phyloP scores from a whole-genome alignment of 2,329 filamentous ascomycete species.

The Leptosphaerulina australis region DNA sequence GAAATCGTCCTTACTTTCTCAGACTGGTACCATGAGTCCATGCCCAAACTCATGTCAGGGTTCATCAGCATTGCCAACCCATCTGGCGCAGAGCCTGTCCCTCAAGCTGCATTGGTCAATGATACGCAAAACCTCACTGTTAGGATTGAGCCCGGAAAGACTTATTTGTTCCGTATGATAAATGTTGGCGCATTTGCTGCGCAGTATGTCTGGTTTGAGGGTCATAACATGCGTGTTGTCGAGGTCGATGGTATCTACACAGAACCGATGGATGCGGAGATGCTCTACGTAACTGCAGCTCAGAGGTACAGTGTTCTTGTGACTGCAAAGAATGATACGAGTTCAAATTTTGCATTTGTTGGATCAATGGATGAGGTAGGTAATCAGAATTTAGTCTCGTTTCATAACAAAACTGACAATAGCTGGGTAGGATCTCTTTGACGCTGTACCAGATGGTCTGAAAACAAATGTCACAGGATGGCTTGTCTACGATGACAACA shows the following conservation, averaged over 20 bases:
- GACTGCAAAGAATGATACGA: slow-evolving; percentile 62
- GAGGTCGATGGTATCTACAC: slow-evolving; percentile 74
- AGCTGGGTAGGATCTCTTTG: slow-evolving; percentile 60
- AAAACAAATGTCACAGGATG: slow-evolving; percentile 67
- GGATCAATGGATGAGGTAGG: slow-evolving; percentile 55
- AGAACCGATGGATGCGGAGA: slow-evolving; percentile 62
- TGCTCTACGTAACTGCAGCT: slow-evolving; percentile 70
- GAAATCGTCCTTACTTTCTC: slow-evolving; percentile 72
- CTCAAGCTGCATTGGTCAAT: slow-evolving; percentile 69
- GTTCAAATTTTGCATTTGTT: slow-evolving; percentile 66
- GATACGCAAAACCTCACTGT: slow-evolving; percentile 59
- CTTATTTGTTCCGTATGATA: slow-evolving; percentile 70
- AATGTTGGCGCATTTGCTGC: slow-evolving; percentile 73
- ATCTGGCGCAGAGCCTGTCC: slow-evolving; percentile 68
- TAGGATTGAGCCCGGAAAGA: slow-evolving; percentile 57
- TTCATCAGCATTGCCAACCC: slow-evolving; percentile 60
- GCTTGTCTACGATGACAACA: slow-evolving; percentile 60
- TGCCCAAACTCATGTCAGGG: slow-evolving; percentile 50
- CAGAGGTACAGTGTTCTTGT: slow-evolving; percentile 74
- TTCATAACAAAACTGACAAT: slow-evolving; percentile 14
- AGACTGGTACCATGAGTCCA: slow-evolving; percentile 72
- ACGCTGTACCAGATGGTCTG: slow-evolving; percentile 67
- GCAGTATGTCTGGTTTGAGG: slow-evolving; percentile 74
- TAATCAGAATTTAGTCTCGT: background rate
- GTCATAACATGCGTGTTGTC: slow-evolving; percentile 67